phyloP scores from a whole-genome alignment of 2,329 filamentous ascomycete species.

The Chaetomium olivaceum region DNA sequence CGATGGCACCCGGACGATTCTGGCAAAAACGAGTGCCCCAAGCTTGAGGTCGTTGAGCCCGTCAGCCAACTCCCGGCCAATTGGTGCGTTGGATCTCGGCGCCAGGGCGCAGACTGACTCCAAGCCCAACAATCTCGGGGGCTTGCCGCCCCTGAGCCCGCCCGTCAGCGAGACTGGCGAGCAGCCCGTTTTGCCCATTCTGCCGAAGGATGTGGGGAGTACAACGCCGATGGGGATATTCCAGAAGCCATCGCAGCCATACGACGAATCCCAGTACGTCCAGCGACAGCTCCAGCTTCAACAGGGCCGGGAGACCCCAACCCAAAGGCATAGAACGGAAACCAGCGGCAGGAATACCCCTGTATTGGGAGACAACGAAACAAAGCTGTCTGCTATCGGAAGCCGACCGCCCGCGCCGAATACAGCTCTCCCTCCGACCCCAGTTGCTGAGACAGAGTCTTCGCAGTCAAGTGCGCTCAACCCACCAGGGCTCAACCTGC shows the following conservation, averaged over 20 bases:
- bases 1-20: constrained; percentile 44
- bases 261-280: constrained; percentile 82
- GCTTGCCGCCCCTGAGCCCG: constrained; percentile 61
- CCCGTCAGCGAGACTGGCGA: constrained; percentile 73
- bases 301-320: constrained; percentile 67
- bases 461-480: constrained; percentile 35
- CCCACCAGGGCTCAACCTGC: constrained; percentile 21
- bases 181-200: constrained; percentile 62
- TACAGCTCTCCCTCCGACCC: constrained; percentile 41
- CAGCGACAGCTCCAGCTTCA: constrained; percentile 81
- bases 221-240: constrained; percentile 67
- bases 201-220: constrained; percentile 77
- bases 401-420: constrained; percentile 40
- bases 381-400: constrained; percentile 34
- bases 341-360: constrained; percentile 48
- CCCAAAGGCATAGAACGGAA: constrained; percentile 47
- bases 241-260: constrained; percentile 71
- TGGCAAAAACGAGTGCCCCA: constrained; percentile 64
- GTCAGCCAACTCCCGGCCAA: constrained; percentile 43
- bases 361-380: constrained; percentile 41
- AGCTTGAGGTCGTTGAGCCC: constrained; percentile 64
- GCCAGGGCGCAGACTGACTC: constrained; percentile 41
- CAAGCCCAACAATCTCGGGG: constrained; percentile 40
- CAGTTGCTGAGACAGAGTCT: constrained; percentile 47
- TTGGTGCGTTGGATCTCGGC: constrained; percentile 40